A percentile compares a stretch with the other conserved stretches of the same genome.
Evolutionary conservation across 2,329 filamentous ascomycete genomes (phyloP).

Genomic region (Pseudogymnoascus pannorum): DNA sequence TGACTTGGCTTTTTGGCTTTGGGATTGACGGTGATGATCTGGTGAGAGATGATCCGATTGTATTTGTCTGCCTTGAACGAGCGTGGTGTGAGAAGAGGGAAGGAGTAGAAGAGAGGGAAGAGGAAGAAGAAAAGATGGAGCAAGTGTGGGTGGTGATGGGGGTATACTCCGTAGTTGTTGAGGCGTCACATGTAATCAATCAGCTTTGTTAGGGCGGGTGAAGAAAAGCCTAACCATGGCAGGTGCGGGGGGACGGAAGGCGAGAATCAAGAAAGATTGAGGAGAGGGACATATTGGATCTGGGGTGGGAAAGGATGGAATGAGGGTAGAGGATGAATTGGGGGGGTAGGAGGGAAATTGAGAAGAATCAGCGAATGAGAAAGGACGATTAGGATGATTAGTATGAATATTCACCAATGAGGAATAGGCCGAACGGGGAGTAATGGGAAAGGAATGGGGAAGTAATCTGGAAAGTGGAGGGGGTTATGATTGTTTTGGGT

Average conservation of each 20-base stretch:
- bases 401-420: too few relatives aligned
- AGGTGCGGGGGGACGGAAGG: neutral
- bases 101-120: neutral
- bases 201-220: neutral
- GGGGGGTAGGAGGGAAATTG: neutral
- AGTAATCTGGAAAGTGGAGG: neutral
- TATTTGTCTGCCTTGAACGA: conserved; percentile 3
- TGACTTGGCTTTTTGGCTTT: conserved; percentile 5
- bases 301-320: too few relatives aligned
- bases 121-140: neutral
- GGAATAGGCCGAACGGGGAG: too few relatives aligned
- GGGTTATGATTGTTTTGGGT: neutral
- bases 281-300: neutral
- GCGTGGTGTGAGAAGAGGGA: neutral
- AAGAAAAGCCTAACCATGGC: neutral
- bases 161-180: neutral
- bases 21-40: neutral
- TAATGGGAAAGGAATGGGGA: neutral
- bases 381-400: neutral
- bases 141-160: neutral
- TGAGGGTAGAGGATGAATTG: too few relatives aligned
- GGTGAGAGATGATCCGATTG: neutral
- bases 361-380: neutral
- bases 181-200: neutral
- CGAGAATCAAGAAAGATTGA: neutral